Base-by-base conservation (phyloP, 1,139 yeast genomes). In the Saccharomyces hybrid region DNA sequence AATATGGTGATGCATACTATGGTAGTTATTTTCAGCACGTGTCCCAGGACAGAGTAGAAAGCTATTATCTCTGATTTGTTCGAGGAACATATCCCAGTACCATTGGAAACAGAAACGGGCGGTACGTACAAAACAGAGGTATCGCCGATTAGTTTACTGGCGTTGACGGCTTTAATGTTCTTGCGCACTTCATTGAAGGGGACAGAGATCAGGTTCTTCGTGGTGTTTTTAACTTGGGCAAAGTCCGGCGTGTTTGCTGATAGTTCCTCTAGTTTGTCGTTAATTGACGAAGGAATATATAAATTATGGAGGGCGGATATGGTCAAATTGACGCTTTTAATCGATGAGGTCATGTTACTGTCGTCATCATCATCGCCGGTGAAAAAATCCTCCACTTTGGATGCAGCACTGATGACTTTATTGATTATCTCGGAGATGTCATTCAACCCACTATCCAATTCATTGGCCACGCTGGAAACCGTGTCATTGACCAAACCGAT, bases 401-500 rank as follows among this genome's bases (percentile, higher is more conserved):
- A 71, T 44, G 78, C 73, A 48, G 77, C 69, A 62, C 77, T 63
- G 49, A 80, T 54, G 53, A 78, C 70, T 58, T 75, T 76, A 61
- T 86, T 83, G 7, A 90, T 69, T 0, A 82, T 71, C 1, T 70
- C 68, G 0, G 85, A 75, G 3, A 84, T 58, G 25, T 80, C 85
- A 14, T 74, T 75, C 47, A 86, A 70, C 0, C 91, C 93, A 46
- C 75, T 76, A 54, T 87, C 83, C 25, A 89, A 73, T 7, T 82
- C 88, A 46, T 74, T 72, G 0, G 89, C 78, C 13, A 83, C 71
- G 0, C 73, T 72, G 1, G 71, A 73, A 1, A 88, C 70, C 0
- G 95, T 83, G 2, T 71, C 71, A 63, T 90, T 88, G 1, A 88
- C 86, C 34, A 77, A 74, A 8, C 70, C 66, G 4, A 89, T 75